phyloP scores from a whole-genome alignment of 495 filamentous ascomycete species.

The Arthonia radiata region DNA sequence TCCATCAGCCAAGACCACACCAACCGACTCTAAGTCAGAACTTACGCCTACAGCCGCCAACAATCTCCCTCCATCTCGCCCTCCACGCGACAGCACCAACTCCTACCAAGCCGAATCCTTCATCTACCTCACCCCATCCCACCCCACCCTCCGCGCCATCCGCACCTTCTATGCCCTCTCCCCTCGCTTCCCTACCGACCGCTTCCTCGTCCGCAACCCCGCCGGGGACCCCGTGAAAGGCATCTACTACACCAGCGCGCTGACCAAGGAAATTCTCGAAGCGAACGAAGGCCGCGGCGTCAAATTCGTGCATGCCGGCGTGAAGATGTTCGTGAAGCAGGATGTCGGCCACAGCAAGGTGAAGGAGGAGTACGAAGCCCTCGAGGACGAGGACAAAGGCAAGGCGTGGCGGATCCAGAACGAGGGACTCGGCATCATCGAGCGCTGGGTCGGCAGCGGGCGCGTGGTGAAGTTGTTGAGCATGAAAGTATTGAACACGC shows the following conservation, averaged over 20 bases:
- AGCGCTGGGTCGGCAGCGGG: constrained; percentile 62
- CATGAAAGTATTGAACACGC: constrained; percentile 45
- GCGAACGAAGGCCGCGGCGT: constrained; percentile 70
- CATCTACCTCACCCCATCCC: constrained; percentile 52
- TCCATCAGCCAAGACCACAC: too few relatives aligned
- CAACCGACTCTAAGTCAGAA: too few relatives aligned
- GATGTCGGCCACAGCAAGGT: constrained; percentile 49
- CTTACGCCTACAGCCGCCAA: too few relatives aligned
- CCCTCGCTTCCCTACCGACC: constrained; percentile 56
- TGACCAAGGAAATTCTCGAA: constrained; percentile 57
- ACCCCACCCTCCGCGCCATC: constrained; percentile 50
- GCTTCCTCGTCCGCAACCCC: constrained; percentile 90
- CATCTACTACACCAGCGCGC: constrained; percentile 81
- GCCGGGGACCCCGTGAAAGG: constrained; percentile 58
- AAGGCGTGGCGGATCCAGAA: constrained; percentile 89
- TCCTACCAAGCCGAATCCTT: too few relatives aligned
- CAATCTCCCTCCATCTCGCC: too few relatives aligned
- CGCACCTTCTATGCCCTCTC: constrained; percentile 63
- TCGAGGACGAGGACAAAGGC: too few relatives aligned
- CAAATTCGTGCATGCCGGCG: constrained; percentile 87
- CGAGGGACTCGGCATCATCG: constrained; percentile 68
- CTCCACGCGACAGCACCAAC: too few relatives aligned
- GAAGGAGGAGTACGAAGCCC: too few relatives aligned
- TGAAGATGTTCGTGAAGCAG: constrained; percentile 97
- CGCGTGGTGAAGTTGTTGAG: constrained; percentile 49